Evolutionary conservation across 179 eudicot species (phyloP).

Genomic region (Amaranthus tricolor): DNA sequence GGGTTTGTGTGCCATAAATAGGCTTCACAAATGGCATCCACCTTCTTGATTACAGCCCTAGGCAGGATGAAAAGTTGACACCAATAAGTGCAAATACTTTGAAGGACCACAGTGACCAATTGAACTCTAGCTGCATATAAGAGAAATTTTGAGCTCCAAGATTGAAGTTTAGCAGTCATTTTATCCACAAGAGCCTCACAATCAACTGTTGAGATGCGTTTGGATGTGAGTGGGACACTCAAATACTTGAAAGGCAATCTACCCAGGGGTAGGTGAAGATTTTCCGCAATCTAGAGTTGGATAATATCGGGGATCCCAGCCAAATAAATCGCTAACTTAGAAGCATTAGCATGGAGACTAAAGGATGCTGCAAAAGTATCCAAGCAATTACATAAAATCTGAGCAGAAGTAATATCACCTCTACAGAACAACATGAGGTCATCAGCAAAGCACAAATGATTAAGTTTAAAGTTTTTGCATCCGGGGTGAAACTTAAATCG

Average conservation of each 20-base stretch:
- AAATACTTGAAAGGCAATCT: neutral
- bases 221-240: neutral
- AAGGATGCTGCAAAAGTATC: neutral
- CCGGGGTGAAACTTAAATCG: neutral
- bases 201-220: neutral
- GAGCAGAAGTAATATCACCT: neutral
- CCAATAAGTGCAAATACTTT: too few relatives aligned
- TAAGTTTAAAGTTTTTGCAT: neutral
- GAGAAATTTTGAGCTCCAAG: neutral
- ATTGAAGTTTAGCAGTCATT: neutral
- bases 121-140: neutral
- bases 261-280: neutral
- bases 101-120: neutral
- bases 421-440: constrained; percentile 8
- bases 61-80: too few relatives aligned
- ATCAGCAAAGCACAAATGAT: neutral
- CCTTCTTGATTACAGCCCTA: too few relatives aligned
- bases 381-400: neutral
- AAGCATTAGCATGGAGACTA: neutral
- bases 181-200: neutral
- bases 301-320: neutral
- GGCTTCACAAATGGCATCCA: too few relatives aligned
- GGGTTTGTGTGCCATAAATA: too few relatives aligned
- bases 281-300: neutral
- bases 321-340: neutral